Conservation (phyloP, 169 alveolate genomes). For the Plasmodium vivax region DNA sequence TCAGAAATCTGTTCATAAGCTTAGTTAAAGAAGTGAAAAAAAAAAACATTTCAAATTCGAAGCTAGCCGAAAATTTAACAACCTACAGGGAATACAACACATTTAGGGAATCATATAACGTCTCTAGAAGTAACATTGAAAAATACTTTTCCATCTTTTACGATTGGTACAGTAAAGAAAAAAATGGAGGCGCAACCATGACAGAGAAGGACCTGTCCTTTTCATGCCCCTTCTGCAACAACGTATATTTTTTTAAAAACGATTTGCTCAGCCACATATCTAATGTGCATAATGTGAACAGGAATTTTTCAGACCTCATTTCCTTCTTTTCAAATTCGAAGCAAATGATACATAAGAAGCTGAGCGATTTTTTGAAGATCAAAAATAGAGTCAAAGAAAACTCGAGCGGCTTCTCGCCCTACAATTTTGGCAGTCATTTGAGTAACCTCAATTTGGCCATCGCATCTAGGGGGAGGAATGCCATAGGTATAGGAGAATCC, state of each 20-base stretch:
- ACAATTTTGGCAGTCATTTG: background rate
- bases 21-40: slow-evolving; percentile 51
- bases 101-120: slow-evolving; percentile 38
- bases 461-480: background rate
- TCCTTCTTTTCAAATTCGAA: slow-evolving; percentile 61
- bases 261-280: slow-evolving; percentile 70
- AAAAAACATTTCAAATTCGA: slow-evolving; percentile 3
- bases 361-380: slow-evolving; percentile 47
- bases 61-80: slow-evolving; percentile 19
- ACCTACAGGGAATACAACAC: slow-evolving; percentile 46
- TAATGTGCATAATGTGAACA: slow-evolving; percentile 49
- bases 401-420: background rate
- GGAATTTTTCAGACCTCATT: slow-evolving; percentile 31
- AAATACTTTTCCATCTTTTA: slow-evolving; percentile 56
- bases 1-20: slow-evolving; percentile 25
- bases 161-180: slow-evolving; percentile 29
- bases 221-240: slow-evolving; percentile 57
- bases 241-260: slow-evolving; percentile 43
- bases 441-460: background rate
- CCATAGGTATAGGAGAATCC: background rate
- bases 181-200: background rate
- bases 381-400: slow-evolving; percentile 13
- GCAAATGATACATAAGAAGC: slow-evolving; percentile 40
- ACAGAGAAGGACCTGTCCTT: slow-evolving; percentile 24
- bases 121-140: slow-evolving; percentile 39